Percentiles rank a stretch among this genome's conserved stretches.
These are phyloP conservation scores for Mycogone perniciosa DNA, from an alignment of 2,329 filamentous ascomycete genomes.

Conservation along the genomic window DNA sequence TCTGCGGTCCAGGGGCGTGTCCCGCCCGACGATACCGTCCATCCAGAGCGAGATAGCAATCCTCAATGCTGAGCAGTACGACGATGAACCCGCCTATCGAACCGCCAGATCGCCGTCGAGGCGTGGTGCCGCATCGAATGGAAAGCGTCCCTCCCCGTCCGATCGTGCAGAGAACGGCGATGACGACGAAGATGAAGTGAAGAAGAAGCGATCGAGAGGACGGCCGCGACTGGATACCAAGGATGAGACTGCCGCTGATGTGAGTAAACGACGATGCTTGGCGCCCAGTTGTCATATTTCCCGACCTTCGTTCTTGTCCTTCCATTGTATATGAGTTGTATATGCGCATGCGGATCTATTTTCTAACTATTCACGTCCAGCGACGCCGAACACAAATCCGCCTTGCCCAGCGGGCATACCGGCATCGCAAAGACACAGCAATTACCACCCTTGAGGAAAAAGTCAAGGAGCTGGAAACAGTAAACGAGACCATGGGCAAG, in stretches of 20 bases:
- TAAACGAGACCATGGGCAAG: conserved; percentile 67
- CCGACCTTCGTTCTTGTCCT: background rate
- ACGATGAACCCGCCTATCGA: conserved; percentile 1
- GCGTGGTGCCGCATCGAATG: background rate
- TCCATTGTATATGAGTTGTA: background rate
- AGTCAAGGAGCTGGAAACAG: conserved; percentile 61
- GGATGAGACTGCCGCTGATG: conserved; percentile 72
- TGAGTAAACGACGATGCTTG: conserved; percentile 40
- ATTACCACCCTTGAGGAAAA: conserved; percentile 67
- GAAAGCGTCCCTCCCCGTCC: conserved; percentile 20
- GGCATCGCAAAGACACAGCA: conserved; percentile 75
- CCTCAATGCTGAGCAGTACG: conserved; percentile 11
- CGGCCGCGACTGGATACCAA: conserved; percentile 69
- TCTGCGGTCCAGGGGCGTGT: conserved; percentile 2
- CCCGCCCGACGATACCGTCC: conserved; percentile 6
- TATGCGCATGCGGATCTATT: background rate
- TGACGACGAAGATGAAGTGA: conserved; percentile 36
- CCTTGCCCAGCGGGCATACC: conserved; percentile 77
- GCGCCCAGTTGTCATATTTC: background rate
- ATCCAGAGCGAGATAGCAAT: conserved; percentile 9
- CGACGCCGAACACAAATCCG: conserved; percentile 82
- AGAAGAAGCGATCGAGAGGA: conserved; percentile 59
- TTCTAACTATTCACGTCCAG: conserved; percentile 34
- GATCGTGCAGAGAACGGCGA: conserved; percentile 15
- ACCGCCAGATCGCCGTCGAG: background rate